Evolutionary conservation across 2,329 filamentous ascomycete genomes (phyloP).

Genomic region (Ceratocystis alfenasii): DNA sequence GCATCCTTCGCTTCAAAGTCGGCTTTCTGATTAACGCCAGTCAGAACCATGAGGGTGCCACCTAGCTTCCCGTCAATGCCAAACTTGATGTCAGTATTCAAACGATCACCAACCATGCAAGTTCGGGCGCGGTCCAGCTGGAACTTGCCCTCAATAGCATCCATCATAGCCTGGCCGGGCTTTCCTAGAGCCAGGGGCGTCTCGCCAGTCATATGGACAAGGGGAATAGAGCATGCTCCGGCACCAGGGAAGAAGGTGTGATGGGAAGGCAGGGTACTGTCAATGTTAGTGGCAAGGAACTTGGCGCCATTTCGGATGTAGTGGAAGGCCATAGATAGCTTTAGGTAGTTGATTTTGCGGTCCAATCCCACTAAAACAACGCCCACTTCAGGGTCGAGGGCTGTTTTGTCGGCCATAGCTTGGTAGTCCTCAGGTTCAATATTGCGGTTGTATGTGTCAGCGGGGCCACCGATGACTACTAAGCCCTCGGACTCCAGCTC

Average conservation of each 20-base stretch:
- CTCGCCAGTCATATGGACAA: conserved; percentile 58
- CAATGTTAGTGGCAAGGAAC: conserved; percentile 87
- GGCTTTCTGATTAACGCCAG: conserved; percentile 75
- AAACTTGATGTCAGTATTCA: conserved; percentile 94
- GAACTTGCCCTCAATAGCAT: conserved; percentile 93
- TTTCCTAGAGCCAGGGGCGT: conserved; percentile 76
- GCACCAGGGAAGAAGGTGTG: conserved; percentile 83
- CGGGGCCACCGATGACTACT: conserved; percentile 74
- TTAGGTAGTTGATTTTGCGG: conserved; percentile 91
- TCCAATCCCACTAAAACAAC: conserved; percentile 83
- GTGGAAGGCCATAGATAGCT: conserved; percentile 71
- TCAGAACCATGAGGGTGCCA: conserved; percentile 81
- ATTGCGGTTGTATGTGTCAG: conserved; percentile 63
- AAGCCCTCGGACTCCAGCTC: conserved; percentile 74
- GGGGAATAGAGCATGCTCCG: conserved; percentile 65
- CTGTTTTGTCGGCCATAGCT: conserved; percentile 59
- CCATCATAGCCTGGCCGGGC: conserved; percentile 98
- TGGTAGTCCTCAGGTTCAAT: conserved; percentile 71
- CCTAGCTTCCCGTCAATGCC: conserved; percentile 83
- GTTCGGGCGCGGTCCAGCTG: conserved; percentile 69
- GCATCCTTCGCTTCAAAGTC: conserved; percentile 63
- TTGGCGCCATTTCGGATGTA: conserved; percentile 72
- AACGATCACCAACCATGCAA: conserved; percentile 90
- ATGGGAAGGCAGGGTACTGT: conserved; percentile 75
- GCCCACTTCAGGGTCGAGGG: conserved; percentile 78